These are phyloP conservation scores for Cryptosporidium felis DNA, from an alignment of 169 alveolate genomes.

Conservation along the genomic window DNA sequence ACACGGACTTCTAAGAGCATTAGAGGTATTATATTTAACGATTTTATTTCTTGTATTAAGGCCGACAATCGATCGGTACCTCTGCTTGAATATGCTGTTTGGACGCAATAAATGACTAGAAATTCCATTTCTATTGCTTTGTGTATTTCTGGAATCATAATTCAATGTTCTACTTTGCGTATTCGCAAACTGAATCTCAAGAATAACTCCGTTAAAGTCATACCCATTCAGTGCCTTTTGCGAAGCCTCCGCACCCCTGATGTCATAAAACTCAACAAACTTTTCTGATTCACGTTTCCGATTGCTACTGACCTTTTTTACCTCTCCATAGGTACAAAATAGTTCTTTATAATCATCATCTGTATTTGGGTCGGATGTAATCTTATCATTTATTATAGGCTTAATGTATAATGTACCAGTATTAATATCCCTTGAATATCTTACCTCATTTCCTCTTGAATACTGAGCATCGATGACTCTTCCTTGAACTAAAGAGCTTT, in stretches of 20 bases:
- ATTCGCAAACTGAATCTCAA: constrained; percentile 51
- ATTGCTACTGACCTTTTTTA: constrained; percentile 72
- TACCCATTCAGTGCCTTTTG: constrained; percentile 73
- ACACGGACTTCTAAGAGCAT: too few relatives aligned
- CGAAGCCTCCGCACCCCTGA: constrained; percentile 73
- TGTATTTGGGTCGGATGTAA: constrained; percentile 64
- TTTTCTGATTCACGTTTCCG: constrained; percentile 75
- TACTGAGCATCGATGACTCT: constrained; percentile 73
- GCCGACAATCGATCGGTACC: too few relatives aligned
- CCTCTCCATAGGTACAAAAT: constrained; percentile 71
- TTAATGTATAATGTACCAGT: constrained; percentile 73
- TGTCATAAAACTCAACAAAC: constrained; percentile 73
- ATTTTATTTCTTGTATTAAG: too few relatives aligned
- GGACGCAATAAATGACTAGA: too few relatives aligned
- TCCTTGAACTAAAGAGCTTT: constrained; percentile 71
- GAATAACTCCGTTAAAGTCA: constrained; percentile 50
- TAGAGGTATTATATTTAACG: too few relatives aligned
- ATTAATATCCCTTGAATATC: constrained; percentile 68
- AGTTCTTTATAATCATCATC: constrained; percentile 71
- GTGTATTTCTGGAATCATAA: not conserved
- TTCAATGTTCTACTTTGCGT: constrained; percentile 36
- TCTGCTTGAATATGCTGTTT: too few relatives aligned
- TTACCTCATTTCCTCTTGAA: constrained; percentile 58
- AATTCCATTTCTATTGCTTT: not conserved
- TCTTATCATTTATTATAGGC: constrained; percentile 29